Percentiles rank a stretch among this genome's conserved stretches.
Evolutionary conservation across 768 basidiomycete genomes (phyloP).

Genomic region (Leccinellum luteum): DNA sequence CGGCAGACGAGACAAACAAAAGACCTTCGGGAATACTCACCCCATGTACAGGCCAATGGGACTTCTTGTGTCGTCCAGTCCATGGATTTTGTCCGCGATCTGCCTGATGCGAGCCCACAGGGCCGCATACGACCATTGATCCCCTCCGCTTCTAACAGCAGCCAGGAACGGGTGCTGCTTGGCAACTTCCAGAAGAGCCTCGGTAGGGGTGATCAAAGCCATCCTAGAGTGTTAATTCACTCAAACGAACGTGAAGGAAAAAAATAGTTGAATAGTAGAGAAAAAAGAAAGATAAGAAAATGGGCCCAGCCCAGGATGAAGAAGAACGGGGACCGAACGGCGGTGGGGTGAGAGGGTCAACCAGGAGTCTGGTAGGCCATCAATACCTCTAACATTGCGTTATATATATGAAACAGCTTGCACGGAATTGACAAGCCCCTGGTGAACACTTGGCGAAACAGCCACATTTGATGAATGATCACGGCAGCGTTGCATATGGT

Average conservation of each 20-base stretch:
- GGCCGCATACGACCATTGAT: slow-evolving; percentile 29
- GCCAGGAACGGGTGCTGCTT: slow-evolving; percentile 26
- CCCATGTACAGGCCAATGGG: slow-evolving; percentile 28
- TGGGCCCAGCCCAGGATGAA: slow-evolving; percentile 19
- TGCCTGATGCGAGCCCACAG: slow-evolving; percentile 28
- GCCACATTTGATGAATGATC: neutral
- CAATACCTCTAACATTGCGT: neutral
- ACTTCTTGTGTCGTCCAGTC: slow-evolving; percentile 21
- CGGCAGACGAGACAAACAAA: neutral
- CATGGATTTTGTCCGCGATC: slow-evolving; percentile 23
- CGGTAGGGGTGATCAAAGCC: slow-evolving; percentile 26
- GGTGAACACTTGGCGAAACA: slow-evolving; percentile 1
- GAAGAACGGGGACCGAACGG: slow-evolving; percentile 2
- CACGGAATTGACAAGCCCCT: neutral
- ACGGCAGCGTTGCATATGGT: neutral
- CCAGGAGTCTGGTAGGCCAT: slow-evolving; percentile 4
- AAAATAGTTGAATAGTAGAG: neutral
- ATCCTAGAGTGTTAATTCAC: slow-evolving; percentile 5
- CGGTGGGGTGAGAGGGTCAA: slow-evolving; percentile 8
- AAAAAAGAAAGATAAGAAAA: neutral
- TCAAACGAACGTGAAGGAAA: neutral
- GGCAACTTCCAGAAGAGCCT: slow-evolving; percentile 31
- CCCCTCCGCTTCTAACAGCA: slow-evolving; percentile 12
- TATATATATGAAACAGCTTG: slow-evolving; percentile 16
- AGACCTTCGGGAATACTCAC: slow-evolving; percentile 5